A percentile compares a stretch with the other conserved stretches of the same genome.
phyloP scores from a whole-genome alignment of 495 filamentous ascomycete species.

The Thermothielavioides terrestris region DNA sequence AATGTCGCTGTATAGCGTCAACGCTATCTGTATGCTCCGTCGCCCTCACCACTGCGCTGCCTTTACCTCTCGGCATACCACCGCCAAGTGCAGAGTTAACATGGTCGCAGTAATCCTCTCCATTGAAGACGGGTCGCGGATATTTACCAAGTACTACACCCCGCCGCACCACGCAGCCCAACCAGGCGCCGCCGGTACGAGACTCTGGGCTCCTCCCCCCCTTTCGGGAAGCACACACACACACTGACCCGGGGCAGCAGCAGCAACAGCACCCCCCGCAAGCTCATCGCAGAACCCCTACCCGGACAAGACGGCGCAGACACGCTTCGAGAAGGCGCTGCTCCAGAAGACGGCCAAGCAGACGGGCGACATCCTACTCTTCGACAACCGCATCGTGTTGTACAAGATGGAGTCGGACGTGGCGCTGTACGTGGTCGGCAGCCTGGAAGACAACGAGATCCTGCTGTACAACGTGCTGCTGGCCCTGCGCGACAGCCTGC shows the following conservation, averaged over 20 bases:
- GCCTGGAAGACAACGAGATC: conserved; percentile 92
- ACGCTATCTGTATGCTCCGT: conserved; percentile 63
- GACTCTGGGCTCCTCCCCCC: background rate
- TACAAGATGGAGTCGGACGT: conserved; percentile 98
- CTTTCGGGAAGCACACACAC: conserved; percentile 1
- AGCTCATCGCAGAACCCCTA: conserved; percentile 56
- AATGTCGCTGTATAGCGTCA: conserved; percentile 85
- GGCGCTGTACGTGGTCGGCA: conserved; percentile 83
- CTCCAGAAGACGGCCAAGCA: conserved; percentile 95
- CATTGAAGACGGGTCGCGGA: conserved; percentile 76
- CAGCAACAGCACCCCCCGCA: conserved; percentile 14
- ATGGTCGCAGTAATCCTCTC: conserved; percentile 47
- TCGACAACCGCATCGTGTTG: conserved; percentile 88
- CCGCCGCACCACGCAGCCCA: conserved; percentile 67
- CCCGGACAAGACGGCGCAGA: conserved; percentile 83
- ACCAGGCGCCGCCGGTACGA: conserved; percentile 13
- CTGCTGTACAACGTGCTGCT: conserved; percentile 88
- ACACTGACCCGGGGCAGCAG: background rate
- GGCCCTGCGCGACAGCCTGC: conserved; percentile 78
- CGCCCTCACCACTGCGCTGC: background rate
- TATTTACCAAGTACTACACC: conserved; percentile 94
- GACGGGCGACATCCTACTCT: conserved; percentile 88
- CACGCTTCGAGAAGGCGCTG: conserved; percentile 90
- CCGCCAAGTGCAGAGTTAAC: too few species aligned
- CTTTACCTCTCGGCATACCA: too few species aligned